These are phyloP conservation scores for Limnomonas spitsbergensis DNA, from an alignment of 139 green algal genomes.

Conservation along the genomic window DNA sequence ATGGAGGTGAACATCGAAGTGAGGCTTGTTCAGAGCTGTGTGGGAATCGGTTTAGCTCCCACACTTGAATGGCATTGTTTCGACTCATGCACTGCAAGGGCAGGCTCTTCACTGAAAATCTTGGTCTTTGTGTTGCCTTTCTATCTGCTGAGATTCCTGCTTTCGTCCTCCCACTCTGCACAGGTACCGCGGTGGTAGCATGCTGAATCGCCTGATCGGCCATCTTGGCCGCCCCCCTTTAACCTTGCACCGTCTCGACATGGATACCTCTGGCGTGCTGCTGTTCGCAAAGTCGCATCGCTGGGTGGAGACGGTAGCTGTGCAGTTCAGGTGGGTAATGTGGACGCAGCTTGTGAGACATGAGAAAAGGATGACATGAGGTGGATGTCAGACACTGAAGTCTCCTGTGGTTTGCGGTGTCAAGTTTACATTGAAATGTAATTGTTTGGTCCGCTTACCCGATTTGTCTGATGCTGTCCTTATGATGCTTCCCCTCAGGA, in stretches of 20 bases:
- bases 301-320: constrained; percentile 53
- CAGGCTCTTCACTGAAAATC: too few relatives aligned
- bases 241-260: constrained; percentile 56
- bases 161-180: too few relatives aligned
- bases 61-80: too few relatives aligned
- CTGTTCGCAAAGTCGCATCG: constrained; percentile 69
- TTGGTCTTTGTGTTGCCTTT: too few relatives aligned
- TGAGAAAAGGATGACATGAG: neutral
- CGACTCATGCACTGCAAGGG: too few relatives aligned
- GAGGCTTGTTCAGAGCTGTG: too few relatives aligned
- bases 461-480: too few relatives aligned
- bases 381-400: neutral
- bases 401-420: neutral
- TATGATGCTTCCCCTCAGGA: too few relatives aligned
- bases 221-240: constrained; percentile 40
- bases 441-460: too few relatives aligned
- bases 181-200: constrained; percentile 20
- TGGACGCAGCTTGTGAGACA: neutral
- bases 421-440: neutral
- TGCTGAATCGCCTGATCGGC: constrained; percentile 75
- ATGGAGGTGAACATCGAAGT: too few relatives aligned
- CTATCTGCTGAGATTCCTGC: too few relatives aligned
- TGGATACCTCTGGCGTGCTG: constrained; percentile 78
- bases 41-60: too few relatives aligned
- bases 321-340: constrained; percentile 64